Percentiles rank a stretch among this genome's conserved stretches.
These are phyloP conservation scores for Arabis hirsuta DNA, from an alignment of 345 rosid species.

Conservation along the genomic window DNA sequence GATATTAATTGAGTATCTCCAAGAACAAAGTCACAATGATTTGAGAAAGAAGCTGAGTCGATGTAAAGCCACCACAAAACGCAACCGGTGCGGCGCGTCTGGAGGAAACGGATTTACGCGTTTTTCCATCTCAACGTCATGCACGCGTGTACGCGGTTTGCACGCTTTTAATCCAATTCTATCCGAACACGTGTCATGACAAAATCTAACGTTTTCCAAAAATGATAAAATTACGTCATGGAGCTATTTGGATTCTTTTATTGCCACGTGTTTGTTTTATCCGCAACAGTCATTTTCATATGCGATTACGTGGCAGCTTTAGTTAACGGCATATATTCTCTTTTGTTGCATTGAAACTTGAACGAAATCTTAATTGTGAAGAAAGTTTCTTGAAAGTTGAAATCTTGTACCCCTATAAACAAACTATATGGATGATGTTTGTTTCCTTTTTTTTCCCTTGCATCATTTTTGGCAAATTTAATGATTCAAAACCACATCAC, in stretches of 20 bases:
- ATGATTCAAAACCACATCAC: not conserved
- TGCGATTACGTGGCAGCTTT: slow-evolving; percentile 18
- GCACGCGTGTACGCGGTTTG: slow-evolving; percentile 25
- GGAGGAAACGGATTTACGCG: slow-evolving; percentile 30
- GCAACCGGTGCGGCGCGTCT: slow-evolving; percentile 30
- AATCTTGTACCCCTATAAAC: not conserved
- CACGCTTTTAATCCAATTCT: slow-evolving; percentile 10
- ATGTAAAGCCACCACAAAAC: slow-evolving; percentile 31
- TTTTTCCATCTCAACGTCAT: slow-evolving; percentile 5
- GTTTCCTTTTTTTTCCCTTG: not conserved
- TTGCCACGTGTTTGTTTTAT: slow-evolving; percentile 15
- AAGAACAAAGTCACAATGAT: slow-evolving; percentile 24
- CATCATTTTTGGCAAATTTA: not conserved
- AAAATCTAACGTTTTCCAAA: not conserved
- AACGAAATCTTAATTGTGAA: slow-evolving; percentile 1
- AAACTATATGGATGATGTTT: not conserved
- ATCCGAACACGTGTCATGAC: not conserved
- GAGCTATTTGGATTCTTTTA: not conserved
- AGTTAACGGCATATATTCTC: slow-evolving; percentile 13
- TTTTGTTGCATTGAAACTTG: slow-evolving; percentile 19
- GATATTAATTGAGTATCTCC: slow-evolving; percentile 19
- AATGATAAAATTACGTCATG: not conserved
- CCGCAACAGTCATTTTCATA: slow-evolving; percentile 13
- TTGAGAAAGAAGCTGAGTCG: slow-evolving; percentile 24
- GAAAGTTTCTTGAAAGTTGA: slow-evolving; percentile 8